These are phyloP conservation scores for Suillus plorans DNA, from an alignment of 768 basidiomycete genomes.

Conservation along the genomic window DNA sequence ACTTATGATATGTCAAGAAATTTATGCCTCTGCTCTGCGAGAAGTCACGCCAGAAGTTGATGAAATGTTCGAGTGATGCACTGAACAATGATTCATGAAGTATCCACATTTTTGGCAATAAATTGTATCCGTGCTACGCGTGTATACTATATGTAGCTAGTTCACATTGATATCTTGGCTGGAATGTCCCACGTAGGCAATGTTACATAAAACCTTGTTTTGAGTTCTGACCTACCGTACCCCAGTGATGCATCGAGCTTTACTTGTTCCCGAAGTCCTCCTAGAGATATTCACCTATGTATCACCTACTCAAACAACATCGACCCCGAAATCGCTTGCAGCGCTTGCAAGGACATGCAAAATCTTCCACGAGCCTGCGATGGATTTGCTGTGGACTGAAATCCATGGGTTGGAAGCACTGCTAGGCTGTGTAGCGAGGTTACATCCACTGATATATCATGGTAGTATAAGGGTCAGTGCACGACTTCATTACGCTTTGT, in stretches of 20 bases:
- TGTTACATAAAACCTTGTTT: no score
- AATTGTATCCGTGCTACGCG: no score
- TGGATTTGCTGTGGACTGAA: neutral
- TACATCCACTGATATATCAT: neutral
- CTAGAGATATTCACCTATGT: neutral
- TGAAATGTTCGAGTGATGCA: neutral
- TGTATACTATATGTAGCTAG: no score
- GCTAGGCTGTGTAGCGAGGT: neutral
- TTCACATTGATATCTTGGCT: no score
- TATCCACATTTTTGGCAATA: neutral
- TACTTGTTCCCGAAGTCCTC: neutral
- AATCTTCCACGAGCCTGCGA: neutral
- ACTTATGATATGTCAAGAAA: neutral
- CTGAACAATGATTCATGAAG: neutral
- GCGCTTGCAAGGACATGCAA: neutral
- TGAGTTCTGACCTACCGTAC: no score
- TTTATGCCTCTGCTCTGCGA: no score
- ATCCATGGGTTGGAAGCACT: neutral
- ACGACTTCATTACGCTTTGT: neutral
- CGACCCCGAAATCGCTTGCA: neutral
- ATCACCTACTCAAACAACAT: no score
- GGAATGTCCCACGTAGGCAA: neutral
- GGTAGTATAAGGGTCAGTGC: neutral
- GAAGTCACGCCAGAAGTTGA: no score
- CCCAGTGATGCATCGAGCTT: neutral